Conservation (phyloP, 169 alveolate species). For the Babesia bovis region DNA sequence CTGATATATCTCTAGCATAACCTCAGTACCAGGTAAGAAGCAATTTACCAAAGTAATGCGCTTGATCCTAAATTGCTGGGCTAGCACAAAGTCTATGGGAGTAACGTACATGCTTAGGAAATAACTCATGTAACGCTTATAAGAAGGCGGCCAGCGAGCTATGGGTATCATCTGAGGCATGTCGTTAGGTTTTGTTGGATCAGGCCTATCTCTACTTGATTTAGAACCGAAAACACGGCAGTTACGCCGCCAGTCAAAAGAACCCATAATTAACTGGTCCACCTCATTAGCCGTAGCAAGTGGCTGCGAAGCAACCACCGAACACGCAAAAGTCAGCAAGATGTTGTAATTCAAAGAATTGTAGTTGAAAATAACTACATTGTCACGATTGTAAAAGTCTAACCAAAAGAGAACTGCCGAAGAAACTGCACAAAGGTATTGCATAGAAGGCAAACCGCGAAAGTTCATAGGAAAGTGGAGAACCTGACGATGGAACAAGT, state of each 20-base stretch:
- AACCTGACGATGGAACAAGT: conserved; percentile 70
- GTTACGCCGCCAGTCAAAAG: conserved; percentile 59
- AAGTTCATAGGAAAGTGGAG: conserved; percentile 68
- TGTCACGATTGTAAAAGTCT: conserved; percentile 69
- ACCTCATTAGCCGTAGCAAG: conserved; percentile 25
- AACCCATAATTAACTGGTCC: conserved; percentile 28
- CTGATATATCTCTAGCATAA: conserved; percentile 33
- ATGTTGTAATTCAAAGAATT: conserved; percentile 47
- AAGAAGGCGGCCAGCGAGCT: conserved; percentile 61
- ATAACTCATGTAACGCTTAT: conserved; percentile 56
- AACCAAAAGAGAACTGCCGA: conserved; percentile 74
- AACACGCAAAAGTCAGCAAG: conserved; percentile 51
- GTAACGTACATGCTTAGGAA: conserved; percentile 29
- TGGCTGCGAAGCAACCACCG: conserved; percentile 20
- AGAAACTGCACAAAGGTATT: conserved; percentile 64
- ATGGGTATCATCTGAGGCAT: conserved; percentile 59
- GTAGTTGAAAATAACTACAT: conserved; percentile 71
- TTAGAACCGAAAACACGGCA: conserved; percentile 4
- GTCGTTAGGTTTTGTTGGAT: not conserved
- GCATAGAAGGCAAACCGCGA: conserved; percentile 71
- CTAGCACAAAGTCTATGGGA: conserved; percentile 10
- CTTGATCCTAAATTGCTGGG: conserved; percentile 21
- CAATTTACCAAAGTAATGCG: conserved; percentile 29
- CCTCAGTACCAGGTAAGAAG: conserved; percentile 39
- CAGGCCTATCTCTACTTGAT: not conserved